Base-by-base conservation (phyloP, 2,329 filamentous ascomycete species). In the Colletotrichum magnum region DNA sequence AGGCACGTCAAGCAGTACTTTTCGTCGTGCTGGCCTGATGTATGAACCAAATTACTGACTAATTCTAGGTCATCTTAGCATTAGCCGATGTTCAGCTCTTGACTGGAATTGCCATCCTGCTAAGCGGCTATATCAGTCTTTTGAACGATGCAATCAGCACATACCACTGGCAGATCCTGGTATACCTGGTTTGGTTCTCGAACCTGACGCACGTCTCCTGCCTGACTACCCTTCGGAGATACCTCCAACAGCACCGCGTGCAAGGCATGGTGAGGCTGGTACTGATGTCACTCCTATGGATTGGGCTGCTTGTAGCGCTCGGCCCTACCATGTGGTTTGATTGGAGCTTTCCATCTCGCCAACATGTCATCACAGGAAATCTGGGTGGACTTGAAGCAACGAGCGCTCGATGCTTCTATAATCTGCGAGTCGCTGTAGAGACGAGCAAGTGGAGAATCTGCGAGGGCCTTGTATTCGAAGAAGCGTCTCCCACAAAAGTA, bases 21-120 rank as follows among this genome's bases (percentile, higher is more conserved):
- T 9, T 32, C 28, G 7, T 32, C 7, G 28, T 32, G 28, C 7
- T 32, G 21, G 21, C 21, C 21, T 24, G 21, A 24, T 3, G 21
- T 24, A 24, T 3, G 21, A 24, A 41, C 24, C 53, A 9, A 15
- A 1, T 2, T 57, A 12, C 10, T 21, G 36, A 1, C 36, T 26
- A 5, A 26, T n/a, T 15, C 4, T 15, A 52, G 50, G 12, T 5
- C 10, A 15, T 52, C 12, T 7, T 52, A 21, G 26, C 15, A 3
- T 16, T 50, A 10, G 47, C 26, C 16, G 57, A 59, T 36, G 16
- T 32, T 6, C 57, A 48, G 26, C 26, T 59, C 15, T 18, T 59
- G 4, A 59, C 57, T 2, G 57, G 57, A 1, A 1, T 59, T 3
- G 41, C 16, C 7, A 36, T 59, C 45, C 15, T 59, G n/a, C 0